Percentiles rank a stretch among this genome's conserved stretches.
These are phyloP conservation scores for Arabidopsis lyrata DNA, from an alignment of 441 rosid genomes.

Conservation along the genomic window DNA sequence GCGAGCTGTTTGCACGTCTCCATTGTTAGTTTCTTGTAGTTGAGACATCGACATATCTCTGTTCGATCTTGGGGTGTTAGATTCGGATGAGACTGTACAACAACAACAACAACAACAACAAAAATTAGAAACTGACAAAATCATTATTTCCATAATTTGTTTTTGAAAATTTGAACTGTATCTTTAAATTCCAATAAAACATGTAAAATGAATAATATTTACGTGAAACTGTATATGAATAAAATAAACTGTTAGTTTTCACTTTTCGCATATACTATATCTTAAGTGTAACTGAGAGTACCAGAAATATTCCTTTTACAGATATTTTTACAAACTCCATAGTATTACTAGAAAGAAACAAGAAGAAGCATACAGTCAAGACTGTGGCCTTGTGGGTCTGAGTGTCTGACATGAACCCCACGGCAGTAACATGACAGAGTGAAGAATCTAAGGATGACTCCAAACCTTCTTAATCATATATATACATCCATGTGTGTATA, in stretches of 20 bases:
- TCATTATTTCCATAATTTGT: background rate
- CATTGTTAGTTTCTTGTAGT: conserved; percentile 65
- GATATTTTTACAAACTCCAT: background rate
- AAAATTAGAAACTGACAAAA: conserved; percentile 1
- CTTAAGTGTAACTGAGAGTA: conserved; percentile 6
- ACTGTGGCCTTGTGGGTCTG: conserved; percentile 41
- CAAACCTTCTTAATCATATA: conserved; percentile 23
- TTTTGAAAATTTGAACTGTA: background rate
- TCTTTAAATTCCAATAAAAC: background rate
- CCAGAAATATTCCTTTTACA: conserved; percentile 22
- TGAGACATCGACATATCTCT: conserved; percentile 67
- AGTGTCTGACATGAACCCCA: conserved; percentile 46
- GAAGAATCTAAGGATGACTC: conserved; percentile 43
- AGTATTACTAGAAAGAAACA: background rate
- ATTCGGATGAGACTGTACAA: conserved; percentile 68
- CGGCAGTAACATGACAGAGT: conserved; percentile 44
- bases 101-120: conserved; percentile 22
- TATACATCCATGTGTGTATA: background rate
- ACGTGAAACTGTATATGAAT: background rate
- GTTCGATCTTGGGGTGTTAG: conserved; percentile 64
- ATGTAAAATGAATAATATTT: background rate
- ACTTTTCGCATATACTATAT: background rate
- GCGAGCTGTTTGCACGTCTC: conserved; percentile 75
- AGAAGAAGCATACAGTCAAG: conserved; percentile 24
- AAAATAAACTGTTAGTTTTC: background rate